Evolutionary conservation across 192 early-diverging fungal species (phyloP).

Genomic region (Coemansia sp.): DNA sequence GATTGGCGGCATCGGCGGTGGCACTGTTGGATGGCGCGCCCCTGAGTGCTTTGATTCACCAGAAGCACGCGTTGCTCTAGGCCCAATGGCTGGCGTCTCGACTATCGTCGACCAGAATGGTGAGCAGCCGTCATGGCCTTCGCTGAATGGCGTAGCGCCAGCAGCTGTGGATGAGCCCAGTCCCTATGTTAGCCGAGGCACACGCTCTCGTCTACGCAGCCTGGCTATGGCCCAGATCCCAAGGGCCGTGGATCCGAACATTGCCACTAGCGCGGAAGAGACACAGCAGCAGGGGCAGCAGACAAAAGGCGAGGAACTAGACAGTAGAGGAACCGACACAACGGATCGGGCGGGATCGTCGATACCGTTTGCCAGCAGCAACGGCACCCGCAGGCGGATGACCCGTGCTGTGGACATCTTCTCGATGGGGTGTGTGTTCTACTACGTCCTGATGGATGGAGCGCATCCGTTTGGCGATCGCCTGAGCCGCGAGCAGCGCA

Average conservation of each 20-base stretch:
- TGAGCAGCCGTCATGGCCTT: constrained; percentile 34
- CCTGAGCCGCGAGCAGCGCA: constrained; percentile 87
- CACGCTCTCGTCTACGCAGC: constrained; percentile 32
- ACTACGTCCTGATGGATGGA: constrained; percentile 87
- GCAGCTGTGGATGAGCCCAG: constrained; percentile 30
- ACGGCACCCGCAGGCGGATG: constrained; percentile 53
- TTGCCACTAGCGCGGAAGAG: background rate
- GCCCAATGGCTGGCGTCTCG: background rate
- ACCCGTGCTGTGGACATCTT: constrained; percentile 95
- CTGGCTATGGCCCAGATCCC: constrained; percentile 23
- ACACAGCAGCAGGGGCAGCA: constrained; percentile 8
- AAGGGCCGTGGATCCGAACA: background rate
- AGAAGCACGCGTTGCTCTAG: constrained; percentile 25
- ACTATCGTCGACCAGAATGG: background rate
- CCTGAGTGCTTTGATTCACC: constrained; percentile 77
- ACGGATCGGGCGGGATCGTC: constrained; percentile 24
- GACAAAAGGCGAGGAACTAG: constrained; percentile 25
- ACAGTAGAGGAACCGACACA: constrained; percentile 26
- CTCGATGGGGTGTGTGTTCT: constrained; percentile 93
- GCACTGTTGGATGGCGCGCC: constrained; percentile 97
- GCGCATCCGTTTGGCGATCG: constrained; percentile 96
- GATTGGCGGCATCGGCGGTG: constrained; percentile 60
- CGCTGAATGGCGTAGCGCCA: constrained; percentile 8
- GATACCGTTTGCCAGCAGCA: background rate
- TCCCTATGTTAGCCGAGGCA: constrained; percentile 51